Base-by-base conservation (phyloP, 495 filamentous ascomycete genomes). In the Aspergillus saccharolyticus region DNA sequence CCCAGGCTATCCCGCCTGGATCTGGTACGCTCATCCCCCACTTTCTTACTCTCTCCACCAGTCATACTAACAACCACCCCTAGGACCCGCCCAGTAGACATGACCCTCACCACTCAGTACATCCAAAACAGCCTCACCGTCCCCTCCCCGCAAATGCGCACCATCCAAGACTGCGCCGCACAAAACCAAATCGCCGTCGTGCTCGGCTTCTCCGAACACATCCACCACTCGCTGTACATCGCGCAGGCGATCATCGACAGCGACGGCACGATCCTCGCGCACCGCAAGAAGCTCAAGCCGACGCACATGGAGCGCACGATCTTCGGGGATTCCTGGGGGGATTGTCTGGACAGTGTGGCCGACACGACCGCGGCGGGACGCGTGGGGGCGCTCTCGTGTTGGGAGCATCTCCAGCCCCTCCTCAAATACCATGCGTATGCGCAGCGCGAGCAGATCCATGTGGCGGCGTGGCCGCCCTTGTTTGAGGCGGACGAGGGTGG, bases 301-400 rank as follows among this genome's bases (percentile, higher is more conserved):
- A 85, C 83, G 21, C 83, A 85, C 56, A 79, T 85, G 74, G 83
- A 87, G 63, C 76, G 83, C 6, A 83, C 82, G 0, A 68, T 86
- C 30, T 86, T 81, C 50, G 83, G 83, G 0, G 83, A 87, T 60
- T 74, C 72, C 0, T 70, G 65, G 0, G 80, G 75, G 0, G 69
- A 75, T 20, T 67, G 71, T 7, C 51, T 81, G 9, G 30, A 45
- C 0, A 72, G 65, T 48, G 83, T 85, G 1, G 75, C 61, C 0
- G 71, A 80, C 21, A 63, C 74, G 3, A 61, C 75, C 7, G 60
- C 76, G 10, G 73, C 66, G 12, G 25, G 25, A 9, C 73, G 74
- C 42, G 72, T 84, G 17, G 81, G 81, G 1, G 65, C 64, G 0
- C 60, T 84, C 6, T 67, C 70, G 4, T 83, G 83, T 69, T 84